Conservation (phyloP, 208 protist species). For the Tritrichomonas foetus region DNA sequence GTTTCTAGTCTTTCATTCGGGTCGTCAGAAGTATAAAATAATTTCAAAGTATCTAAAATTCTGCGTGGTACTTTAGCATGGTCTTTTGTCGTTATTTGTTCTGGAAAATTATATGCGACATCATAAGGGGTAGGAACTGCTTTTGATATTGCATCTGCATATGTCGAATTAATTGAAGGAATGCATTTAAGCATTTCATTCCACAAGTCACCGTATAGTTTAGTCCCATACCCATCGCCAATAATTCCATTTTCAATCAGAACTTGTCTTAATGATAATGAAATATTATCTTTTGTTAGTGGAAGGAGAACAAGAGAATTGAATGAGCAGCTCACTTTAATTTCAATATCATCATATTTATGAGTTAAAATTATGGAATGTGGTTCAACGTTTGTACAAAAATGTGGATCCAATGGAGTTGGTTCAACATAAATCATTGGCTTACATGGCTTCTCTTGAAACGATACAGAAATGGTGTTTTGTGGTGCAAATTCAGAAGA, state of each 20-base stretch:
- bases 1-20: not conserved
- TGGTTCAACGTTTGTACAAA: not conserved
- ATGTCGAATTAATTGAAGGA: not conserved
- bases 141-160: not conserved
- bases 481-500: not conserved
- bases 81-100: no score
- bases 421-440: conserved; percentile 39
- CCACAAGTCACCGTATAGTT: conserved; percentile 22
- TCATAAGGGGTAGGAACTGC: not conserved
- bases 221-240: not conserved
- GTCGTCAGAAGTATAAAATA: no score
- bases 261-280: not conserved
- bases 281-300: not conserved
- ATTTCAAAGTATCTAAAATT: no score
- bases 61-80: no score
- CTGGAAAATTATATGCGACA: no score
- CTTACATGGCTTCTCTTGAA: not conserved
- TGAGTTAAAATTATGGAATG: not conserved
- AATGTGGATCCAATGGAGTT: not conserved
- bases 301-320: not conserved
- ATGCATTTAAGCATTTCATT: not conserved
- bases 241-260: conserved; percentile 38
- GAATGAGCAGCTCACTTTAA: not conserved
- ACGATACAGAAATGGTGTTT: not conserved
- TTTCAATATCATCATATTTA: not conserved